Evolutionary conservation across 2,329 filamentous ascomycete species (phyloP).

Genomic region (Colletotrichum tabaci): DNA sequence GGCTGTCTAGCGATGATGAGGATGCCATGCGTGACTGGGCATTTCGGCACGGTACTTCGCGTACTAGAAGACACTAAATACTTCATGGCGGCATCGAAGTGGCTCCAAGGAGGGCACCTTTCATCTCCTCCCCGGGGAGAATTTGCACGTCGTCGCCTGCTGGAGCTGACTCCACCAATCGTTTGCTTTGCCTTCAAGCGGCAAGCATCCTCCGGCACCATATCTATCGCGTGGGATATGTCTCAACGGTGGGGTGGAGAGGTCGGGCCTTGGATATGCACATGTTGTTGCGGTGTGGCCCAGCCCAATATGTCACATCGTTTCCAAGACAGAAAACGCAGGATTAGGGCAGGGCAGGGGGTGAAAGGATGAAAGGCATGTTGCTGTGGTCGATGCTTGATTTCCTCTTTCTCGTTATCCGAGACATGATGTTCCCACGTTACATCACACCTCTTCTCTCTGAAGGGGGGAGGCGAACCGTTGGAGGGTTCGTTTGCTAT

Average conservation of each 20-base stretch:
- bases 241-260: background rate
- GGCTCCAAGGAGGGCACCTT: slow-evolving; percentile 2
- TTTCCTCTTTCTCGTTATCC: background rate
- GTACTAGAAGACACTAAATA: background rate
- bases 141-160: background rate
- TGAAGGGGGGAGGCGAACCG: background rate
- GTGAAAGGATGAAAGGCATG: background rate
- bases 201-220: slow-evolving; percentile 28
- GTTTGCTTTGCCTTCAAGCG: slow-evolving; percentile 15
- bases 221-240: background rate
- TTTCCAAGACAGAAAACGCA: background rate
- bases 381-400: background rate
- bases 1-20: slow-evolving; percentile 3
- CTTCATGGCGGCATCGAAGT: slow-evolving; percentile 13
- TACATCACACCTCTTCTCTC: background rate
- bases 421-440: background rate
- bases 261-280: background rate
- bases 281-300: slow-evolving; percentile 4
- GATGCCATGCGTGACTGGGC: slow-evolving; percentile 29
- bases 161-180: slow-evolving; percentile 15
- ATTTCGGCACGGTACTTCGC: slow-evolving; percentile 16
- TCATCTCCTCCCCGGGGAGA: background rate
- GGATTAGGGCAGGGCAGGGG: no score
- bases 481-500: slow-evolving; percentile 3
- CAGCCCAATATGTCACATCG: background rate